These are phyloP conservation scores for Solanum clarkiae DNA, from an alignment of 257 asterid species.

Conservation along the genomic window DNA sequence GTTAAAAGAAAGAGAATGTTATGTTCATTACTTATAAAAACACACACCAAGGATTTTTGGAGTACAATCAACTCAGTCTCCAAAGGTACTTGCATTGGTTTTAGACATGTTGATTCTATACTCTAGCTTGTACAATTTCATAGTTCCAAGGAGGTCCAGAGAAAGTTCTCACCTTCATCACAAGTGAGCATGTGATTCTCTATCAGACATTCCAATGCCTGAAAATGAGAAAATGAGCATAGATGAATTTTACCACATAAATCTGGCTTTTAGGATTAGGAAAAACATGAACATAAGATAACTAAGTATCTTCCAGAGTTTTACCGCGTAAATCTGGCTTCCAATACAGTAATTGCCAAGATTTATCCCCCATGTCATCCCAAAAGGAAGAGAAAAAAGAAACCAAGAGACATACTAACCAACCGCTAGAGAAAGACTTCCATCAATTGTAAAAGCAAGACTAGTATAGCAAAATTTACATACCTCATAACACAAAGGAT, in stretches of 20 bases:
- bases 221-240: conserved; percentile 13
- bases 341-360: neutral
- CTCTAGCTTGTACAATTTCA: neutral
- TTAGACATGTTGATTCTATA: neutral
- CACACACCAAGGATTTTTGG: neutral
- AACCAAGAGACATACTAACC: neutral
- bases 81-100: neutral
- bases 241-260: neutral
- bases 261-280: neutral
- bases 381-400: neutral
- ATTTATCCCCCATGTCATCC: neutral
- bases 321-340: neutral
- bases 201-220: conserved; percentile 93
- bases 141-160: neutral
- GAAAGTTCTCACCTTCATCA: conserved; percentile 59
- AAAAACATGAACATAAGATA: neutral
- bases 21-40: neutral
- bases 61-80: neutral
- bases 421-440: neutral
- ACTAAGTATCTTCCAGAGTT: neutral
- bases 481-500: conserved; percentile 98
- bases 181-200: conserved; percentile 96
- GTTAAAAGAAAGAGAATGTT: neutral
- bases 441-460: conserved; percentile 1
- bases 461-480: neutral